Percentiles rank a stretch among this genome's conserved stretches.
Evolutionary conservation across 768 basidiomycete species (phyloP).

Genomic region (Phaeotremella fagi): DNA sequence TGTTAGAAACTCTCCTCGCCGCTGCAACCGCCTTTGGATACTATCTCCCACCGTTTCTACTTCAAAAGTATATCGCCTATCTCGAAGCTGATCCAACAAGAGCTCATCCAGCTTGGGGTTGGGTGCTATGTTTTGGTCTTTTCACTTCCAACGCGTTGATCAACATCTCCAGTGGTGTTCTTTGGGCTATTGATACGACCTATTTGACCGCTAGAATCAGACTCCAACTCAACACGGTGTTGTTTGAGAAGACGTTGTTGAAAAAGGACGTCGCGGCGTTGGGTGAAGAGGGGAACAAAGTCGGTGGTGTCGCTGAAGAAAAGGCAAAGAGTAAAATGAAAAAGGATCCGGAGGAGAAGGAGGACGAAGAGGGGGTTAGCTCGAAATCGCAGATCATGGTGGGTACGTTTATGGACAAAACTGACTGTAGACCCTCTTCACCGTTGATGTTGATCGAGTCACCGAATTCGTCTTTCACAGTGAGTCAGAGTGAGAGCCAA

Average conservation of each 20-base stretch:
- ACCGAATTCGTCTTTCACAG: conserved; percentile 61
- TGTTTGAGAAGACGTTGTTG: conserved; percentile 79
- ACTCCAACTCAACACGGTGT: conserved; percentile 73
- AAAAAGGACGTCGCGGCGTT: conserved; percentile 68
- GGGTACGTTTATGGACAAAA: conserved; percentile 1
- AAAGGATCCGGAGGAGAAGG: conserved; percentile 54
- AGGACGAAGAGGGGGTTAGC: conserved; percentile 55
- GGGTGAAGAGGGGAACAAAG: conserved; percentile 15
- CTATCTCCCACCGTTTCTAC: conserved; percentile 57
- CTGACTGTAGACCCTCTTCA: conserved; percentile 66
- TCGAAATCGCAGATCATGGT: conserved; percentile 74
- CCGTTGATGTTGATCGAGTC: conserved; percentile 85
- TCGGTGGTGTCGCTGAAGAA: conserved; percentile 13
- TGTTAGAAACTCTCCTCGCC: conserved; percentile 36
- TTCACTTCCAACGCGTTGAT: conserved; percentile 41
- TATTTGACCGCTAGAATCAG: conserved; percentile 65
- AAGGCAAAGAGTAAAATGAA: conserved; percentile 20
- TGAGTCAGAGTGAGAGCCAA: conserved; percentile 15
- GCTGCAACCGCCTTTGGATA: conserved; percentile 40
- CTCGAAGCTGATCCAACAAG: conserved; percentile 62
- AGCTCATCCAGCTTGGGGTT: conserved; percentile 63
- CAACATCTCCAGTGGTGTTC: conserved; percentile 49
- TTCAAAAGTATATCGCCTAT: conserved; percentile 60
- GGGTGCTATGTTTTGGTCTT: conserved; percentile 55
- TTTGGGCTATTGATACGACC: conserved; percentile 53